Evolutionary conservation across 441 rosid species (phyloP), one percentile per base, ranked within the genome.

Genomic region (Jatropha podagrica): DNA sequence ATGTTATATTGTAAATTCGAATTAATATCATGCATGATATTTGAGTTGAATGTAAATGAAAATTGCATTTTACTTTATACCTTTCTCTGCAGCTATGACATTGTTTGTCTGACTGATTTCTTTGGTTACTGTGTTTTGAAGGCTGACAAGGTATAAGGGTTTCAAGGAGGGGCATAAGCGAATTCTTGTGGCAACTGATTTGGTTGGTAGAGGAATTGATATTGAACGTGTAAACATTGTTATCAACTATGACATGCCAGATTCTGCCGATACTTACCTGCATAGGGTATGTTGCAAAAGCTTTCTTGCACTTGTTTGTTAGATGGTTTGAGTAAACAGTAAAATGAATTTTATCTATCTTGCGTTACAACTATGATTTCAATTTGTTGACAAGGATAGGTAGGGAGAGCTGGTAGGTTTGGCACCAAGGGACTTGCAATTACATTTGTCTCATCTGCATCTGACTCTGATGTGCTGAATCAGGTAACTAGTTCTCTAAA

Each of bases 341-440:
- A 56, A 61, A 13, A 23, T 10, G 15, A 59, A 23, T 3, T 18
- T 32, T 18, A 61, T 27, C 12, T 11, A 8, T 9, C 7, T 27
- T 27, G 18, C 2, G 11, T 27, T 10, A 27, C 40, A 32, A 26
- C 65, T 61, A 17, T 27, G 27, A 61, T 61, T 61, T 32, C 41
- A 61, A 59, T 61, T 32, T 27, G 65, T 61, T 61, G 65, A 27
- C 18, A 13, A 32, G 23, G 56, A 49, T 71, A 95, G 99, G 99
- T 96, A 40, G 99, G 99, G 14, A 86, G 99, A 83, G 99, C 98
- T 72, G 98, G 99, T 71, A 89, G 99, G 82, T 96, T 96, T 85
- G 99, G 99, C 60, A 96, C 99, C 4, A 96, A 96, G 79, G 98
- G 99, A 52, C 97, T 96, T 68, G 98, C 98, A 27, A 96, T 96